Evolutionary conservation across 2,329 filamentous ascomycete genomes (phyloP).

Genomic region (Calonectria pseudoreteaudii): DNA sequence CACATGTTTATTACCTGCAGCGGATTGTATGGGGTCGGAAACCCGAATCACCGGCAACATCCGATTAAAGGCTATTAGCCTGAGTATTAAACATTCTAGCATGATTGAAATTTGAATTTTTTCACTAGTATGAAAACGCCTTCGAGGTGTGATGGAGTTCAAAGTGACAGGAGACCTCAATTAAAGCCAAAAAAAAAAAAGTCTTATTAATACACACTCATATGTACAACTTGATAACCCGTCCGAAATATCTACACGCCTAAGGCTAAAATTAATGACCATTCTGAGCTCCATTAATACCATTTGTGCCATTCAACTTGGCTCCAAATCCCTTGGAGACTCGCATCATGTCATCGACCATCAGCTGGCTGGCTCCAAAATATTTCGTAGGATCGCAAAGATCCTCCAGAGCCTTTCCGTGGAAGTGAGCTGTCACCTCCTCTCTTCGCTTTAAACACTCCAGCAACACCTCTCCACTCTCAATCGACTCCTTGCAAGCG

Average conservation of each 20-base stretch:
- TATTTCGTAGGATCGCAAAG: conserved; percentile 6
- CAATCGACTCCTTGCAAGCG: conserved; percentile 52
- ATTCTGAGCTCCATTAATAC: not conserved
- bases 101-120: no score
- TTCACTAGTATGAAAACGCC: no score
- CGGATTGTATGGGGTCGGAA: conserved; percentile 36
- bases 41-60: not conserved
- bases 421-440: not conserved
- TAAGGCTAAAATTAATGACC: not conserved
- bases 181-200: not conserved
- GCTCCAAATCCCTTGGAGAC: not conserved
- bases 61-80: not conserved
- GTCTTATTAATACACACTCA: not conserved
- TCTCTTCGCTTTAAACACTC: not conserved
- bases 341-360: conserved; percentile 5
- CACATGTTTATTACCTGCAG: conserved; percentile 41
- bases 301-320: not conserved
- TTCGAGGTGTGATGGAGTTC: no score
- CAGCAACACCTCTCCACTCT: conserved; percentile 16
- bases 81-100: not conserved
- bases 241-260: not conserved
- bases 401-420: not conserved
- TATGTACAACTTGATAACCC: not conserved
- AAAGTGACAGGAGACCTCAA: not conserved
- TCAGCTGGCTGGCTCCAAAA: not conserved